Percentiles rank a stretch among this genome's conserved stretches.
Conservation (phyloP, 73 alveolate species). For the Uronychia binucleata region DNA sequence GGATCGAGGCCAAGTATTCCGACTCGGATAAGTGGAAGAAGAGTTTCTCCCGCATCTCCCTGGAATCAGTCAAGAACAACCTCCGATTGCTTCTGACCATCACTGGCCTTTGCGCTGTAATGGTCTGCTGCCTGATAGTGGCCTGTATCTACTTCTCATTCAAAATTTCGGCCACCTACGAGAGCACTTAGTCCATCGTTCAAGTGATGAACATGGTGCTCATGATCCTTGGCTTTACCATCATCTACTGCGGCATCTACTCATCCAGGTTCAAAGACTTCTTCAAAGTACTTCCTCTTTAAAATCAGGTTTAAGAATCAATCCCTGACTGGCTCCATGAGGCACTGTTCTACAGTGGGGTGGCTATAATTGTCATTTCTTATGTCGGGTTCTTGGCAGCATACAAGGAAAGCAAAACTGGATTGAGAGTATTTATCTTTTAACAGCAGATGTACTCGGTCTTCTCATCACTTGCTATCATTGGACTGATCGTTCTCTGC, state of each 20-base stretch:
- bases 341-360: slow-evolving; percentile 28
- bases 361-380: slow-evolving; percentile 36
- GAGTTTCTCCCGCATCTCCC: slow-evolving; percentile 35
- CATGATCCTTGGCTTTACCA: slow-evolving; percentile 23
- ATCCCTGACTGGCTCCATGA: slow-evolving; percentile 37
- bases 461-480: neutral
- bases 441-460: neutral
- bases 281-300: slow-evolving; percentile 29
- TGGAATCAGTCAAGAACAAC: slow-evolving; percentile 30
- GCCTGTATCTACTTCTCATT: slow-evolving; percentile 39
- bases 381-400: slow-evolving; percentile 47
- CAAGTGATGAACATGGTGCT: slow-evolving; percentile 41
- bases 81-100: slow-evolving; percentile 32
- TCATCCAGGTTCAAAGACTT: slow-evolving; percentile 23
- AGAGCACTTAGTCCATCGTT: slow-evolving; percentile 36
- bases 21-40: slow-evolving; percentile 31
- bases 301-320: no score
- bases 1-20: slow-evolving; percentile 46
- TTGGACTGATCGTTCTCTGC: slow-evolving; percentile 8
- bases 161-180: slow-evolving; percentile 23
- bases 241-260: slow-evolving; percentile 30
- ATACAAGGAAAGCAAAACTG: slow-evolving; percentile 27
- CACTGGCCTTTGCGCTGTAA: slow-evolving; percentile 24
- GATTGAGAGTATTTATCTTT: neutral
- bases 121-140: slow-evolving; percentile 7